These are phyloP conservation scores for Exophiala sp. DNA, from an alignment of 2,329 filamentous ascomycete genomes.

Conservation along the genomic window DNA sequence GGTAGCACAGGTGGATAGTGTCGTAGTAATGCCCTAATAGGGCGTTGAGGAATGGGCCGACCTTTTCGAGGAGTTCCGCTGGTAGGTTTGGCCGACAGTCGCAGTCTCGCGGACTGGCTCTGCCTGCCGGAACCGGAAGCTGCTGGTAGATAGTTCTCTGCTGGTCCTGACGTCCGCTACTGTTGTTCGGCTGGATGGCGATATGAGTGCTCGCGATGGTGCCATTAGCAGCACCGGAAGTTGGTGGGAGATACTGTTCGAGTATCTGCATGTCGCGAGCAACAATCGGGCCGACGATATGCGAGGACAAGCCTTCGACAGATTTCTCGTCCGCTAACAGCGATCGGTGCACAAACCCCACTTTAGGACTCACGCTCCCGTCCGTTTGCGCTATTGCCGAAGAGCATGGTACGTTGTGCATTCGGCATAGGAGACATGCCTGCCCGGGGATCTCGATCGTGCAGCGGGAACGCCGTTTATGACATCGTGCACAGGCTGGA, in stretches of 20 bases:
- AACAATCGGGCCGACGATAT: slow-evolving; percentile 56
- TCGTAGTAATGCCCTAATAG: slow-evolving; percentile 51
- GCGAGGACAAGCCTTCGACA: slow-evolving; percentile 31
- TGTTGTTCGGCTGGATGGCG: slow-evolving; percentile 29
- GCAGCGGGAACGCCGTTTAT: slow-evolving; percentile 57
- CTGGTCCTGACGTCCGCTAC: slow-evolving; percentile 31
- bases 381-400: slow-evolving; percentile 43
- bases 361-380: slow-evolving; percentile 22
- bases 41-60: slow-evolving; percentile 50
- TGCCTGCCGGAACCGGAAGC: slow-evolving; percentile 31
- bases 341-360: slow-evolving; percentile 27
- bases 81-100: slow-evolving; percentile 46
- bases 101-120: slow-evolving; percentile 38
- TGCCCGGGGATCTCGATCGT: slow-evolving; percentile 51
- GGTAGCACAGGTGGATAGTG: slow-evolving; percentile 56
- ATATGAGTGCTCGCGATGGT: neutral
- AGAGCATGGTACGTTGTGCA: slow-evolving; percentile 53
- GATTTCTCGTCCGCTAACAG: slow-evolving; percentile 18
- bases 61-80: slow-evolving; percentile 52
- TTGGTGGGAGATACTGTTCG: slow-evolving; percentile 51
- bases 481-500: slow-evolving; percentile 55
- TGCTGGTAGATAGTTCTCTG: slow-evolving; percentile 42
- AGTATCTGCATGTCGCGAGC: slow-evolving; percentile 57
- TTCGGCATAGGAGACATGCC: slow-evolving; percentile 53
- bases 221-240: slow-evolving; percentile 14